These are phyloP conservation scores for Aspergillus sp. DNA, from an alignment of 2,329 filamentous ascomycete genomes.

Conservation along the genomic window DNA sequence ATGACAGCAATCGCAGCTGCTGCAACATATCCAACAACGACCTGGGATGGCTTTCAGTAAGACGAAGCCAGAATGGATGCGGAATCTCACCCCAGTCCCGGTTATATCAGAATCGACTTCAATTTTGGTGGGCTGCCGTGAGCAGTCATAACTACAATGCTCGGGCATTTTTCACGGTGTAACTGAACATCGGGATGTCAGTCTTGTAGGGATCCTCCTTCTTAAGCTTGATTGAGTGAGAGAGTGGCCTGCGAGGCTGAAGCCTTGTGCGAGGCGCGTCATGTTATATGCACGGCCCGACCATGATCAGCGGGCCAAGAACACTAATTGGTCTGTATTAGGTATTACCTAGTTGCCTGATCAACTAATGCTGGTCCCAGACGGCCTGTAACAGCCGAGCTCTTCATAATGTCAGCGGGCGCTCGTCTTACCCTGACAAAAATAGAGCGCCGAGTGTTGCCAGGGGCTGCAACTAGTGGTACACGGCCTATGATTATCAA, in stretches of 20 bases:
- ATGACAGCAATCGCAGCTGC: neutral
- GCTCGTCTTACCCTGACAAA: too few relatives aligned
- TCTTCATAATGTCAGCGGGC: too few relatives aligned
- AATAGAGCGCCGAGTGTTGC: too few relatives aligned
- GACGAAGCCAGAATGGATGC: neutral
- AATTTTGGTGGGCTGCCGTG: neutral
- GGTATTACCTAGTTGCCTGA: too few relatives aligned
- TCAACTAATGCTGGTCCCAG: too few relatives aligned
- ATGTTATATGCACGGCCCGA: neutral
- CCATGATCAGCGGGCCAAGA: neutral
- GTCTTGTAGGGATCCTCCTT: neutral
- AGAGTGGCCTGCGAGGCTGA: neutral
- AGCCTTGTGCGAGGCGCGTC: neutral
- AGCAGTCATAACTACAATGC: neutral
- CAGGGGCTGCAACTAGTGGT: too few relatives aligned
- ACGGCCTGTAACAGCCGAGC: too few relatives aligned
- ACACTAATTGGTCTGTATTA: neutral
- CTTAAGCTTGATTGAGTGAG: neutral
- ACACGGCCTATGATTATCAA: too few relatives aligned
- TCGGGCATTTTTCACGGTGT: neutral
- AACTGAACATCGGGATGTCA: neutral
- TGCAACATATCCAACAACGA: neutral
- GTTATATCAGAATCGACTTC: neutral
- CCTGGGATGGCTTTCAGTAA: neutral
- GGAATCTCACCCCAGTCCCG: neutral